Conservation (phyloP, 2,329 filamentous ascomycete genomes). For the Rasamsonia emersonii region DNA sequence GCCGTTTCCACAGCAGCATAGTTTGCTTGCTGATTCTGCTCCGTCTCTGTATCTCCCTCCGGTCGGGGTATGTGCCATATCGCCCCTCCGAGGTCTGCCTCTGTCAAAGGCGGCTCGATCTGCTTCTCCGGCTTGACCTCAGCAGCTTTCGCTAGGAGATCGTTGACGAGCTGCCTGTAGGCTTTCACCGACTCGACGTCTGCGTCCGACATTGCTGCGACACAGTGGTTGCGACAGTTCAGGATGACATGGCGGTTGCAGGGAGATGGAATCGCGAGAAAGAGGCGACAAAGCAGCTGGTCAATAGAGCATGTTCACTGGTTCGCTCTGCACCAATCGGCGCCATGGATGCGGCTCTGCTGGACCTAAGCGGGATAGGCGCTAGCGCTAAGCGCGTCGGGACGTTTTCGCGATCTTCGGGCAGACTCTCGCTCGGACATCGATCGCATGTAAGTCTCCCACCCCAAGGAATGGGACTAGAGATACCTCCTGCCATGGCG, state of each 20-base stretch:
- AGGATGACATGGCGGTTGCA: not conserved
- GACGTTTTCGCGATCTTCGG: too few relatives aligned
- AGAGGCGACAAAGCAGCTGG: slow-evolving; percentile 8
- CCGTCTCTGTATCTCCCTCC: slow-evolving; percentile 13
- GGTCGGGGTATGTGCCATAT: slow-evolving; percentile 31
- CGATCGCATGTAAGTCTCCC: slow-evolving; percentile 15
- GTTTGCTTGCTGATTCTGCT: slow-evolving; percentile 44
- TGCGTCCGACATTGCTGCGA: slow-evolving; percentile 23
- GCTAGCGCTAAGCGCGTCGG: slow-evolving; percentile 9
- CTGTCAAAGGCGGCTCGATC: slow-evolving; percentile 67
- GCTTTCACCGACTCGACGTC: slow-evolving; percentile 26
- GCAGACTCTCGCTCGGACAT: too few relatives aligned
- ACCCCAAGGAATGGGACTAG: slow-evolving; percentile 28
- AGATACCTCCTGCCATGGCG: slow-evolving; percentile 50
- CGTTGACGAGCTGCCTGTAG: slow-evolving; percentile 47
- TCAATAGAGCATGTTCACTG: too few relatives aligned
- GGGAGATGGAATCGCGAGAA: slow-evolving; percentile 1
- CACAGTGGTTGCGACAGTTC: slow-evolving; percentile 3
- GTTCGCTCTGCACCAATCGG: slow-evolving; percentile 12
- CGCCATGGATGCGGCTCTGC: slow-evolving; percentile 22
- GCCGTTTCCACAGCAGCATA: slow-evolving; percentile 74
- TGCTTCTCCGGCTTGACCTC: slow-evolving; percentile 49
- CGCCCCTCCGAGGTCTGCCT: slow-evolving; percentile 46
- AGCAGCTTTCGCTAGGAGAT: slow-evolving; percentile 52
- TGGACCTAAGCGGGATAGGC: slow-evolving; percentile 15